phyloP scores from a whole-genome alignment of 1,284 basidiomycete species.

The Sanguinoderma infundibulare region DNA sequence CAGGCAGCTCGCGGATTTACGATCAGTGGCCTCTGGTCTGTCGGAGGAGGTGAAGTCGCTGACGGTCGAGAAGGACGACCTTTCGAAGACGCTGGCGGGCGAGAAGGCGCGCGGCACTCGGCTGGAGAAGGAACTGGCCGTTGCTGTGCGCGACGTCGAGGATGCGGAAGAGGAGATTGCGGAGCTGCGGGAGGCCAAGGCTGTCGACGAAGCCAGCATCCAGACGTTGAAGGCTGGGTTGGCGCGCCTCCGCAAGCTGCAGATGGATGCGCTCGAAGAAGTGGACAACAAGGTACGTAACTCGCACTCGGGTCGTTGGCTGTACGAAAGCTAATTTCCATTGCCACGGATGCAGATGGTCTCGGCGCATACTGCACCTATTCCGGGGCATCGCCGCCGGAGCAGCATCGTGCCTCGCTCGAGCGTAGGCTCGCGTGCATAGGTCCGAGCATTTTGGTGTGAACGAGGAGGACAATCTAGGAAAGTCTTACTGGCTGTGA shows the following conservation, averaged over 20 bases:
- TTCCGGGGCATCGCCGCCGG: constrained; percentile 33
- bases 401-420: constrained; percentile 38
- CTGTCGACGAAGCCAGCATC: constrained; percentile 42
- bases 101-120: background rate
- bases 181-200: constrained; percentile 37
- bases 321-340: constrained; percentile 1
- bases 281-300: constrained; percentile 39
- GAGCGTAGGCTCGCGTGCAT: background rate
- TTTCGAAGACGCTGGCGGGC: background rate
- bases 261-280: constrained; percentile 39
- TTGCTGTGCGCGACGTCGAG: constrained; percentile 25
- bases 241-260: constrained; percentile 35
- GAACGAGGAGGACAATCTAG: background rate
- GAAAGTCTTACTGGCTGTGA: background rate
- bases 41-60: constrained; percentile 3
- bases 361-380: constrained; percentile 21
- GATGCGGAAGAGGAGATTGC: constrained; percentile 39
- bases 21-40: constrained; percentile 5
- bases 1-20: constrained; percentile 1
- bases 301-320: background rate
- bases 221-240: constrained; percentile 39
- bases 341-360: constrained; percentile 12
- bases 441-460: background rate
- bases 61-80: constrained; percentile 6
- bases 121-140: constrained; percentile 29